Base-by-base conservation (phyloP, 2,329 filamentous ascomycete genomes). In the Aureobasidium pullulans region DNA sequence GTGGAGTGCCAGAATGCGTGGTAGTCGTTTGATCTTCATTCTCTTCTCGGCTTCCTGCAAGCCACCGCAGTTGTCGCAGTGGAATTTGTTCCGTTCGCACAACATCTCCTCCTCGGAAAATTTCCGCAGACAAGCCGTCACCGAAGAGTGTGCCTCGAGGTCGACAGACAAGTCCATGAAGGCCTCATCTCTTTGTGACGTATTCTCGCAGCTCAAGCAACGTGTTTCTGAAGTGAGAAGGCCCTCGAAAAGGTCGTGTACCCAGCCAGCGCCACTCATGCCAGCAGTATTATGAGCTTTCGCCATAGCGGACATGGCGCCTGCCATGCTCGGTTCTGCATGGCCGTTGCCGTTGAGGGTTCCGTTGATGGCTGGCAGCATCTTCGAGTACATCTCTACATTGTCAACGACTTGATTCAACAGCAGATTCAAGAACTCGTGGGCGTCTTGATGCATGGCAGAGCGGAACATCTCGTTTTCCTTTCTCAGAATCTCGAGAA, bases 31-130 rank as follows among this genome's bases (percentile, higher is more conserved):
- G 66, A 99, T 93, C 79, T 97, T 99, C 94, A 99, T 99, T 64
- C 94, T 84, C 78, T 97, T 99, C 73, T 99, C 94, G 0, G 94
- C 94, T 75, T 99, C 94, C 73, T 99, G 94, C 59, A 99, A 77
- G 2, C 94, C 94, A 57, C 94, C 94, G 66, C 94, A 99, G 67
- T 92, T 92, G 71, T 99, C 94, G 75, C 94, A 99, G 70, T 99
- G 93, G 66, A 99, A 99, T 71, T 99, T 99, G 78, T 99, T 97
- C 62, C 92, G 84, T 76, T 99, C 94, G 70, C 94, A 97, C 60
- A 99, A 81, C 90, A 97, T 96, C 73, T 99, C 94, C 68, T 97
- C 94, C 47, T 94, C 91, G 0, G 94, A 99, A 69, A 99, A 99
- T 68, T 96, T 96, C 61, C 90, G 84, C 64, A 99, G 76, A 71